Evolutionary conservation across 257 asterid species (phyloP).

Genomic region (Lavandula angustifolia): DNA sequence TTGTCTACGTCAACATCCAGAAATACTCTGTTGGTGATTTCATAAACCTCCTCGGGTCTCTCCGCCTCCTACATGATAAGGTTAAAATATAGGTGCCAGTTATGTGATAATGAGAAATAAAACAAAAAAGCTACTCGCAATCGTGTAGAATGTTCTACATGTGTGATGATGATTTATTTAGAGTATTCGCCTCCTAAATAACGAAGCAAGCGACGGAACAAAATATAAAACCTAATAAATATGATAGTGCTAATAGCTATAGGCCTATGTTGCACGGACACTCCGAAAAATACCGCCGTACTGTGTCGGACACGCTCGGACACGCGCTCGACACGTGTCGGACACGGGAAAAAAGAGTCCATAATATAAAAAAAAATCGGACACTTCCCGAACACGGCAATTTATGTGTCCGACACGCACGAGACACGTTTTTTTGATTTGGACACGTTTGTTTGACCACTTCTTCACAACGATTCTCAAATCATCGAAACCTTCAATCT

Average conservation of each 20-base stretch:
- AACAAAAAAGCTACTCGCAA: neutral
- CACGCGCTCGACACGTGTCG: too few relatives aligned
- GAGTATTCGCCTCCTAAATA: neutral
- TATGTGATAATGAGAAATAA: conserved; percentile 2
- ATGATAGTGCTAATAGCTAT: neutral
- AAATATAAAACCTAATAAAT: neutral
- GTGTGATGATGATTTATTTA: neutral
- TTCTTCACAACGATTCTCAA: too few relatives aligned
- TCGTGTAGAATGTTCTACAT: conserved; percentile 9
- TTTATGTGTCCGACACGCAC: too few relatives aligned
- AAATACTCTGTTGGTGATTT: conserved; percentile 76
- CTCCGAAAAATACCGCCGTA: too few relatives aligned
- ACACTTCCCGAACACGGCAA: too few relatives aligned
- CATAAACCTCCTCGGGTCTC: conserved; percentile 54
- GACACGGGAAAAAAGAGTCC: too few relatives aligned
- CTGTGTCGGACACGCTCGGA: too few relatives aligned
- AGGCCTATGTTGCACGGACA: too few relatives aligned
- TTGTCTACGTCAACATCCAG: conserved; percentile 88
- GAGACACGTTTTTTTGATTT: too few relatives aligned
- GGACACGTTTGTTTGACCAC: too few relatives aligned
- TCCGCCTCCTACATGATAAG: conserved; percentile 47
- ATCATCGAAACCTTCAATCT: too few relatives aligned
- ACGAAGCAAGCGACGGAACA: neutral
- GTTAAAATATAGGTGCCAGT: neutral
- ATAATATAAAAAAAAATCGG: too few relatives aligned